These are phyloP conservation scores for Heterobasidion parviporum DNA, from an alignment of 1,284 basidiomycete genomes.

Conservation along the genomic window DNA sequence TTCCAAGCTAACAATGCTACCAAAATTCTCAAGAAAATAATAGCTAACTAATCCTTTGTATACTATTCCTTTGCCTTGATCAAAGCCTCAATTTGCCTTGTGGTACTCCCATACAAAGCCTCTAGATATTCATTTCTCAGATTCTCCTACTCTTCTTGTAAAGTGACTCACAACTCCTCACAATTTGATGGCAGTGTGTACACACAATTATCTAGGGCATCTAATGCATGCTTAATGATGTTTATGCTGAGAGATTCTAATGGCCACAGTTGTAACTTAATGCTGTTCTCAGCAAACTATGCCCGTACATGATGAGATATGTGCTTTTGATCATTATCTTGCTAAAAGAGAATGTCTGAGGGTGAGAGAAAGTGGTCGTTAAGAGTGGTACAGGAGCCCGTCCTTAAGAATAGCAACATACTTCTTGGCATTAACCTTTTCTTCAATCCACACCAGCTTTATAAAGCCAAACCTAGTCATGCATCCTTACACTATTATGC, in stretches of 20 bases:
- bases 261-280: not conserved
- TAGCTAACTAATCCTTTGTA: not conserved
- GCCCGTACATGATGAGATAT: not conserved
- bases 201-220: not conserved
- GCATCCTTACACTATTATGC: not conserved
- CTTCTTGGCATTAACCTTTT: not conserved
- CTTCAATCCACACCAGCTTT: not conserved
- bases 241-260: not conserved
- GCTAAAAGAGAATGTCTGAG: not conserved
- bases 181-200: not conserved
- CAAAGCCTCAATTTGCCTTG: slow-evolving; percentile 6
- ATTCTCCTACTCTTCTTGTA: not conserved
- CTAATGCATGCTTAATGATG: not conserved
- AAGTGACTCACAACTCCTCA: not conserved
- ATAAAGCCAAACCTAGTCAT: not conserved
- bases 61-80: not conserved
- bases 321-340: not conserved
- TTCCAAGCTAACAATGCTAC: no score
- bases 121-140: not conserved
- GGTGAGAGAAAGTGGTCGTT: not conserved
- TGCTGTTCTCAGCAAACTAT: not conserved
- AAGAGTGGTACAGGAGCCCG: not conserved
- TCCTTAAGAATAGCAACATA: not conserved
- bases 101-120: not conserved
- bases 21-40: not conserved